Base-by-base conservation (phyloP, 371 early-diverging fungal species). In the Nematocida sp. region DNA sequence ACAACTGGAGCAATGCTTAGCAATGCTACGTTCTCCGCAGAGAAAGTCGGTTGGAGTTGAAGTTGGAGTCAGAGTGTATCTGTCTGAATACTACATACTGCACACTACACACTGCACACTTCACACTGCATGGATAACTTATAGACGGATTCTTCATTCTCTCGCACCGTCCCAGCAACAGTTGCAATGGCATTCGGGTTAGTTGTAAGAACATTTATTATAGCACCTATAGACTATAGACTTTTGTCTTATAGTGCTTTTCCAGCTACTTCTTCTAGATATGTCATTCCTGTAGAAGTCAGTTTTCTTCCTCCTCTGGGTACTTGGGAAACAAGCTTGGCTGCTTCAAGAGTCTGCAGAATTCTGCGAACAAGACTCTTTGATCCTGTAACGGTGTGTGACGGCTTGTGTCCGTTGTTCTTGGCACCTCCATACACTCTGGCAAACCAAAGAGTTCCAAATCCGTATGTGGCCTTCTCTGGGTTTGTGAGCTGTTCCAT, bases 361-460 rank as follows among this genome's bases (percentile, higher is more conserved):
- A 70, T 57, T 38, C 60, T 46, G 57, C 74, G 57, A 15, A 70
- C 74, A 3, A 70, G 48, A 46, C 74, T 70, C 57, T 70, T 70
- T n/a, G 74, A 70, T 50, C 74, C 74, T 0, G 74, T 41, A 17
- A 70, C 74, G n/a, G 62, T 60, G 54, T 70, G 74, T 0, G 74
- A 70, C n/a, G 74, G 74, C 52, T 70, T 70, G 53, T 70, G 74
- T 57, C 74, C 74, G 48, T 70, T 70, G 63, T 70, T 70, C 48
- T 70, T 70, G 11, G 74, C 45, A 5, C 62, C 63, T 51, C 74
- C 63, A 50, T 70, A 70, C 41, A 49, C 74, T 45, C 57, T 32
- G 48, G 74, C 74, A 43, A 70, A 60, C 74, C 62, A 60, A 25
- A 70, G 34, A 13, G 56, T 56, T 62, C 74, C 74, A 60, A 70